Percentiles rank a stretch among this genome's conserved stretches.
phyloP scores from a whole-genome alignment of 805 yeast species.

The Wickerhamiella dianesei region DNA sequence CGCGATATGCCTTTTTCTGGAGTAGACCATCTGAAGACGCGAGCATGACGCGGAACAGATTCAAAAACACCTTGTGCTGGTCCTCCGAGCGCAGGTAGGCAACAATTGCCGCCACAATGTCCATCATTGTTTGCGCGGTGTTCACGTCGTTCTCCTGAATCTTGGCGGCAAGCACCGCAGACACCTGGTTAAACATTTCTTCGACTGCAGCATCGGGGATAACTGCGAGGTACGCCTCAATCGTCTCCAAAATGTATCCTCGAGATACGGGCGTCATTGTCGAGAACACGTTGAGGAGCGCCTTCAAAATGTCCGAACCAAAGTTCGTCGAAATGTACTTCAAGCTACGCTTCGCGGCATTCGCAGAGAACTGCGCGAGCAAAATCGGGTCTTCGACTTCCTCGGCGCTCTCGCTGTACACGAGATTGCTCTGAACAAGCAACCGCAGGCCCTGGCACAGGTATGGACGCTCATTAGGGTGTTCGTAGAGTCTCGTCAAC shows the following conservation, averaged over 20 bases:
- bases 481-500: conserved; percentile 59
- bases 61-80: conserved; percentile 10
- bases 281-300: conserved; percentile 82
- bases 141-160: conserved; percentile 30
- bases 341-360: conserved; percentile 42
- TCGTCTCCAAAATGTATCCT: conserved; percentile 72
- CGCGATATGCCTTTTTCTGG: conserved; percentile 79
- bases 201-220: conserved; percentile 53
- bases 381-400: conserved; percentile 39
- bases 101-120: conserved; percentile 74
- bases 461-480: conserved; percentile 61
- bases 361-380: conserved; percentile 46
- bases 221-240: conserved; percentile 64
- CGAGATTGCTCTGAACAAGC: conserved; percentile 62
- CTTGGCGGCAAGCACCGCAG: conserved; percentile 60
- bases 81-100: conserved; percentile 40
- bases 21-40: conserved; percentile 36
- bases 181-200: conserved; percentile 72
- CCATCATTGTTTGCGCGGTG: conserved; percentile 72
- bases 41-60: conserved; percentile 15
- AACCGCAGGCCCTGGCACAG: conserved; percentile 71
- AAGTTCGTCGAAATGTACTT: conserved; percentile 40
- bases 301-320: conserved; percentile 68
- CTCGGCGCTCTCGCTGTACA: conserved; percentile 43
- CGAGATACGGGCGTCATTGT: conserved; percentile 72